phyloP scores from a whole-genome alignment of 1,284 basidiomycete genomes.

The Lignosus rhinocerotis region DNA sequence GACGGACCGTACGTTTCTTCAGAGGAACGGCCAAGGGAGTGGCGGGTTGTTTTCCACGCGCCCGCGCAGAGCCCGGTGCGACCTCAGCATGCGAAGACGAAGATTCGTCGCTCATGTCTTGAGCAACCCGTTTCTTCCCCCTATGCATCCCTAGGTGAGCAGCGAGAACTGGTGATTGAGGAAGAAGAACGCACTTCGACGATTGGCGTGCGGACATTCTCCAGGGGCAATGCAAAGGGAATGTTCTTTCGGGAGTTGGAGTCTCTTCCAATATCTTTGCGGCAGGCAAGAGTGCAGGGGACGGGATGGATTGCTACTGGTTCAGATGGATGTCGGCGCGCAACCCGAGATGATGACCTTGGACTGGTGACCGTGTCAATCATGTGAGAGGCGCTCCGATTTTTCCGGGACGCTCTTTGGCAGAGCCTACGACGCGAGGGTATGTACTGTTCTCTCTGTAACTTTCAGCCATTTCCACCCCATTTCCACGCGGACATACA shows the following conservation, averaged over 20 bases:
- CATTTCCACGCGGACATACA: too few species aligned
- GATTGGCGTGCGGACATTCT: conserved; percentile 26
- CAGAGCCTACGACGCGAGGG: too few species aligned
- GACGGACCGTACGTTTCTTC: conserved; percentile 32
- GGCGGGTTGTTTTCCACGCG: conserved; percentile 21
- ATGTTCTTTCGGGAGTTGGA: background rate
- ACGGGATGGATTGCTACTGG: conserved; percentile 24
- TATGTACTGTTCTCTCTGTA: too few species aligned
- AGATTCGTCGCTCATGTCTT: conserved; percentile 13
- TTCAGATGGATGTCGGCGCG: conserved; percentile 17
- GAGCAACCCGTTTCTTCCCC: conserved; percentile 26
- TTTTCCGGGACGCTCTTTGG: background rate
- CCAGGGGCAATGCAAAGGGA: background rate
- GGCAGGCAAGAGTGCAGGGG: conserved; percentile 1
- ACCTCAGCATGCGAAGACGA: conserved; percentile 6
- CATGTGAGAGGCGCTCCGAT: conserved; percentile 5
- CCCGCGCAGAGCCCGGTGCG: conserved; percentile 3
- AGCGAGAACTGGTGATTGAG: conserved; percentile 2
- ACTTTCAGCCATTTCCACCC: too few species aligned
- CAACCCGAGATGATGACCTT: background rate
- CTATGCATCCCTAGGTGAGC: conserved; percentile 10
- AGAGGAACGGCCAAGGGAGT: conserved; percentile 16
- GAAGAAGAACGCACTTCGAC: conserved; percentile 28
- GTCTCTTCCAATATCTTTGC: background rate
- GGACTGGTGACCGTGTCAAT: conserved; percentile 1